Conservation (phyloP, 148 eudicot species). For the Drosera capensis region DNA sequence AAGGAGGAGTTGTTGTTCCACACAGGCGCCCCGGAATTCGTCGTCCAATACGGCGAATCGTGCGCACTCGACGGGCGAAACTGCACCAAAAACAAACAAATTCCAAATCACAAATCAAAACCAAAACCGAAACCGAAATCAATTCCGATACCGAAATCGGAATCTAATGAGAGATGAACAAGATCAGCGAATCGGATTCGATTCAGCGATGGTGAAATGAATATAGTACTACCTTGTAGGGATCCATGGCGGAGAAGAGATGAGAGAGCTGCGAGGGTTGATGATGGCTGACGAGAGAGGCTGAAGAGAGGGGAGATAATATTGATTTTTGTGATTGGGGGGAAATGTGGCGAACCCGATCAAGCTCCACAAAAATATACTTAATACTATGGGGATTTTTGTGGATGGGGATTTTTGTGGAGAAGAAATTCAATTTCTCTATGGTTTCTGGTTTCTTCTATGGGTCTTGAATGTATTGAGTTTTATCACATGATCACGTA, state of each 20-base stretch:
- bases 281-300: too few relatives aligned
- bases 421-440: too few relatives aligned
- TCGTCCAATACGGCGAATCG: constrained; percentile 51
- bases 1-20: constrained; percentile 62
- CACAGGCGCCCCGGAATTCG: constrained; percentile 69
- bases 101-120: constrained; percentile 2
- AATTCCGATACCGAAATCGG: background rate
- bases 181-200: background rate
- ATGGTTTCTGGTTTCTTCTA: too few relatives aligned
- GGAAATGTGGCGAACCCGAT: too few relatives aligned
- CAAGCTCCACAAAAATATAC: too few relatives aligned
- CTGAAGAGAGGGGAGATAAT: too few relatives aligned
- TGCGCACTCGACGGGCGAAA: constrained; percentile 52
- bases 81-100: constrained; percentile 19
- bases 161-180: background rate
- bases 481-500: too few relatives aligned
- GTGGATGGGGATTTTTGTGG: too few relatives aligned
- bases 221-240: constrained; percentile 53
- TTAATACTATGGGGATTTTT: too few relatives aligned
- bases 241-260: constrained; percentile 35
- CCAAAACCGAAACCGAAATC: background rate
- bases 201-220: background rate
- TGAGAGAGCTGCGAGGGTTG: too few relatives aligned
- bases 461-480: too few relatives aligned
- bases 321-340: too few relatives aligned